Conservation (phyloP, 176 grass and related monocot species). For the Pontederia paniculata region DNA sequence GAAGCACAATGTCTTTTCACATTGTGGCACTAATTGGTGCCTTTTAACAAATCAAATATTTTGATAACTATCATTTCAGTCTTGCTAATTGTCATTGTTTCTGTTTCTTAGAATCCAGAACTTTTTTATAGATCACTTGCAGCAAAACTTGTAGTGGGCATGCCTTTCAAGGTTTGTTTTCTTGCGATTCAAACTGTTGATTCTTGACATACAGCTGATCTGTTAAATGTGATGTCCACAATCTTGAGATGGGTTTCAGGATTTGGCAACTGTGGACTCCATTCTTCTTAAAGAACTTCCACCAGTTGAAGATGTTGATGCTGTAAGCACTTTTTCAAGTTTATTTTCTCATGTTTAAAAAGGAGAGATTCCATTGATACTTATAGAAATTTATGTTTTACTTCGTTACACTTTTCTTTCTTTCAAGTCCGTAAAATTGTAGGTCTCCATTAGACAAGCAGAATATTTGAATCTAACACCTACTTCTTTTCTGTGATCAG, state of each 20-base stretch:
- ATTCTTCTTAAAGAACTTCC: conserved; percentile 95
- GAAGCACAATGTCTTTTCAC: too few species aligned
- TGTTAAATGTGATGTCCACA: background rate
- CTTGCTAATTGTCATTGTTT: background rate
- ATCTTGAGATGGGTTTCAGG: conserved; percentile 41
- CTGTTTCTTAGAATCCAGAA: conserved; percentile 52
- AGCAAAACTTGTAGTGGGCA: conserved; percentile 74
- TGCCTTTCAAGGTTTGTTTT: conserved; percentile 98
- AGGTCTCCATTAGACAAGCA: background rate
- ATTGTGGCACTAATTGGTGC: too few species aligned
- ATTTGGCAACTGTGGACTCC: conserved; percentile 92
- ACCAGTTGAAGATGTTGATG: conserved; percentile 65
- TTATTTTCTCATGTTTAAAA: conserved; percentile 8
- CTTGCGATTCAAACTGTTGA: conserved; percentile 23
- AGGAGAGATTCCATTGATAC: conserved; percentile 1
- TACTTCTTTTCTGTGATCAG: conserved; percentile 30
- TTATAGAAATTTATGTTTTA: conserved; percentile 8
- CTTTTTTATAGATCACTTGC: conserved; percentile 82
- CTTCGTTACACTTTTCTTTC: background rate
- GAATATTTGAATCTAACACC: background rate
- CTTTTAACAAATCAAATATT: too few species aligned
- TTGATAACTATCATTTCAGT: too few species aligned
- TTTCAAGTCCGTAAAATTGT: background rate
- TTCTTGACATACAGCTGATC: background rate
- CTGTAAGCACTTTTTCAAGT: conserved; percentile 39